Conservation (phyloP, 1,284 basidiomycete species). For the Garcileccinum viscosum region DNA sequence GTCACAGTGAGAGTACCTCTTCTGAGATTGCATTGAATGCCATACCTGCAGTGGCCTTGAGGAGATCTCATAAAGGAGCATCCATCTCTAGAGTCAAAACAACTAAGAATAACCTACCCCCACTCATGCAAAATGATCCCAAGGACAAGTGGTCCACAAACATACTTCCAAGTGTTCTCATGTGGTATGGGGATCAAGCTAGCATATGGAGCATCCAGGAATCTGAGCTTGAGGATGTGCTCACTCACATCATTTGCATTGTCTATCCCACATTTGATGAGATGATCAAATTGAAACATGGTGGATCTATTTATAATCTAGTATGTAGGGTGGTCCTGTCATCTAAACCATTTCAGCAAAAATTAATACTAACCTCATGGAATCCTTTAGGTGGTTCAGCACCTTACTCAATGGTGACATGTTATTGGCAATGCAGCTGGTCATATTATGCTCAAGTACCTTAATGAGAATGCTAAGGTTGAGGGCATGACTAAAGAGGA, state of each 20-base stretch:
- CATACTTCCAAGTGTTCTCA: background rate
- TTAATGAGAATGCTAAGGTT: background rate
- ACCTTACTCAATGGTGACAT: background rate
- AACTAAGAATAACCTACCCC: background rate
- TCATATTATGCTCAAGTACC: background rate
- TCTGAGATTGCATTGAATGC: background rate
- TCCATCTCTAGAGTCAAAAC: background rate
- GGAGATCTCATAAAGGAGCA: background rate
- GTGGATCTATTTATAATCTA: background rate
- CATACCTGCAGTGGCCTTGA: background rate
- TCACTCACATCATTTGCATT: background rate
- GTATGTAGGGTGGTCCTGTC: background rate
- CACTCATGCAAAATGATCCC: background rate
- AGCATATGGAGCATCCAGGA: background rate
- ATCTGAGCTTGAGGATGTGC: background rate
- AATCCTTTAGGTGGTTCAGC: background rate
- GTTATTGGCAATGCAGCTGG: background rate
- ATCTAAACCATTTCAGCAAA: background rate
- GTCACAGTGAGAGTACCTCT: background rate
- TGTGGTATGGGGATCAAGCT: background rate
- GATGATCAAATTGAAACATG: background rate
- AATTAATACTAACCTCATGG: background rate
- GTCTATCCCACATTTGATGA: background rate
- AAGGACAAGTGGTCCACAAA: background rate
- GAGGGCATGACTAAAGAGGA: background rate